A percentile compares a stretch with the other conserved stretches of the same genome.
phyloP scores from a whole-genome alignment of 2,329 filamentous ascomycete genomes.

The Monosporascus cannonballus region DNA sequence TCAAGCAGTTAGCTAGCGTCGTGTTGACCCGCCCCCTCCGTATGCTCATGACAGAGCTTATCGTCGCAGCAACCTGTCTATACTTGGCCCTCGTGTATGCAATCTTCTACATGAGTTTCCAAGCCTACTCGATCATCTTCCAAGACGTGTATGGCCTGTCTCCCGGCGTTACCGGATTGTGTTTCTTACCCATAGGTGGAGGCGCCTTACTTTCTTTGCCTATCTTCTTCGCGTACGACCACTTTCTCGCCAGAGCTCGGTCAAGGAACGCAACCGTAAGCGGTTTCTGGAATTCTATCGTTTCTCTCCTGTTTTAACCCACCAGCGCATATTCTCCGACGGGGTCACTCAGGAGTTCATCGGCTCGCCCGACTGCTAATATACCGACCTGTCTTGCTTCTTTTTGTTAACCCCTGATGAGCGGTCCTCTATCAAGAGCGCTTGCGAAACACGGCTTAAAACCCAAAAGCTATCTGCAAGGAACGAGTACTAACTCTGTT shows the following conservation, averaged over 20 bases:
- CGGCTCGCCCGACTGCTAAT: no score
- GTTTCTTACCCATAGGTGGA: conserved; percentile 62
- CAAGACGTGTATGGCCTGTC: conserved; percentile 55
- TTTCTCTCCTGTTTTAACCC: no score
- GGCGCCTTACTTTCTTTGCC: conserved; percentile 54
- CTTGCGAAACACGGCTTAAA: no score
- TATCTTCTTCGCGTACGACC: conserved; percentile 62
- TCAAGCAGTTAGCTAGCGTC: conserved; percentile 57
- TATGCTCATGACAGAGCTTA: conserved; percentile 67
- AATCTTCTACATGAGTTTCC: conserved; percentile 66
- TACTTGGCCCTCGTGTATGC: conserved; percentile 68
- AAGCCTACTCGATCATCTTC: conserved; percentile 69
- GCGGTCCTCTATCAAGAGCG: no score
- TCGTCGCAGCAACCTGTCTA: conserved; percentile 63
- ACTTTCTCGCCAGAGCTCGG: conserved; percentile 47
- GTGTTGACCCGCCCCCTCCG: conserved; percentile 65
- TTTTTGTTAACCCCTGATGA: no score
- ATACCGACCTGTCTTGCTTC: no score
- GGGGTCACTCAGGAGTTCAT: no score
- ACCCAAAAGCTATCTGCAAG: no score
- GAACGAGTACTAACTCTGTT: no score
- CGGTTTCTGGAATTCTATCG: conserved; percentile 48
- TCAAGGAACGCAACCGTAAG: conserved; percentile 30
- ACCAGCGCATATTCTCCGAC: no score
- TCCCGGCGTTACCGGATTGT: conserved; percentile 58